Evolutionary conservation across 2,329 filamentous ascomycete genomes (phyloP), one percentile per base, ranked within the genome.

Genomic region (Sarocladium oryzae): DNA sequence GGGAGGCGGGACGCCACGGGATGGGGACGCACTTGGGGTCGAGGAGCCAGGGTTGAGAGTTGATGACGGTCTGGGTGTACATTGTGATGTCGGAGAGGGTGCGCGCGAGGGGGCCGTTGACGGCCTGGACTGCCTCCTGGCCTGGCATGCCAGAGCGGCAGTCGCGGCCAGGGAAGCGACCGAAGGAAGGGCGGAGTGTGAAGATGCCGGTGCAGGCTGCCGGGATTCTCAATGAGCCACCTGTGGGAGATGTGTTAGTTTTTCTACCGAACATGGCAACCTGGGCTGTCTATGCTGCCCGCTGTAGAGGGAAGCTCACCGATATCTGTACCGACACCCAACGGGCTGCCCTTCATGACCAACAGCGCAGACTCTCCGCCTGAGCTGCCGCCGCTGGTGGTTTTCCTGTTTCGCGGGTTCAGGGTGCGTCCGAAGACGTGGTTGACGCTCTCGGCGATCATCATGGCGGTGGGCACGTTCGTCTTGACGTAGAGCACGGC

Each of bases 381-480:
- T 0, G 81, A 84, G 33, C 77, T 82, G 9, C 85, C 85, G 10
- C 85, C 85, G 20, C 77, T 76, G 0, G 82, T 85, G 2, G 81
- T 69, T 2, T 66, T 66, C 21, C 79, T 74, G 59, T 85, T 84
- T 6, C 68, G 66, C 0, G 85, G 84, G 60, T 85, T 85, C 20
- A 80, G 61, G 0, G 81, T 84, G 11, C 81, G 72, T 8, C 83
- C 84, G 57, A 82, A 81, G 2, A 79, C 71, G 56, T 85, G 84
- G 65, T 86, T 86, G 15, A 84, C 78, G 1, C 74, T 78, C 61
- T 86, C 84, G 11, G 81, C 76, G 49, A 85, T 84, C 82, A 87
- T 85, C 74, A 85, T 82, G 11, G 81, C 80, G 1, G 80, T 84
- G 0, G 78, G 76, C 3, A 79, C 71, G 55, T 76, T 79, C 1